Evolutionary conservation across 768 basidiomycete genomes (phyloP), one percentile per base, ranked within the genome.

Genomic region (Suillus discolor): DNA sequence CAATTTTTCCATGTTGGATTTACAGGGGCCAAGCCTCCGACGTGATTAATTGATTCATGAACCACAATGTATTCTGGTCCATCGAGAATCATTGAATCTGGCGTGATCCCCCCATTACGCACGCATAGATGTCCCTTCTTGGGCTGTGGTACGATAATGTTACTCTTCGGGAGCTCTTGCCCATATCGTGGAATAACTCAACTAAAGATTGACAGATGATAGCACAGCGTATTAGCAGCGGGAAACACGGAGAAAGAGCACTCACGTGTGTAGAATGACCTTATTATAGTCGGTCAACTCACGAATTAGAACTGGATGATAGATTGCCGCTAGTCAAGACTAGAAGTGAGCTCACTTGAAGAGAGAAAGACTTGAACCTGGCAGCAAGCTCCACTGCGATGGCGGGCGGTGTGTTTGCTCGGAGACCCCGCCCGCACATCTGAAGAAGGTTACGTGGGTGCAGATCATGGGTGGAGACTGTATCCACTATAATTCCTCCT

Each of bases 181-280:
- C 4, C 0, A 34, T 54, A 11, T 86, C 85, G 66, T 85, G 81
- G 78, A 86, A 84, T 4, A 85, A 75, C 55, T 84, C 74, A 4
- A 82, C 80, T 23, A 81, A 82, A 12, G 82, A 82, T 61, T 72
- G 71, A 44, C 70, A 64, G 28, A 70, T 66, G 20, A 66, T 68
- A 12, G 25, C 51, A 31, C 28, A 6, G 53, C 11, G 28, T 11
- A 54, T 34, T 5, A 12, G 31, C 4, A 34, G 31, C 31, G 49
- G 3, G 7, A 28, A 51, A 28, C 25, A 25, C 49, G 53, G 28
- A 31, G 8, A 31, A 54, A 53, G 23, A 53, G 28, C 28, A 16
- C 15, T 51, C 15, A 16, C 47, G 23, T 51, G 49, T 7, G 23
- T 7, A 51, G 12, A 49, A 23, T n/a, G n/a, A n/a, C 47, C 23